Evolutionary conservation across 164 flowering plant genomes (phyloP).

Genomic region (Vitis rupestris): DNA sequence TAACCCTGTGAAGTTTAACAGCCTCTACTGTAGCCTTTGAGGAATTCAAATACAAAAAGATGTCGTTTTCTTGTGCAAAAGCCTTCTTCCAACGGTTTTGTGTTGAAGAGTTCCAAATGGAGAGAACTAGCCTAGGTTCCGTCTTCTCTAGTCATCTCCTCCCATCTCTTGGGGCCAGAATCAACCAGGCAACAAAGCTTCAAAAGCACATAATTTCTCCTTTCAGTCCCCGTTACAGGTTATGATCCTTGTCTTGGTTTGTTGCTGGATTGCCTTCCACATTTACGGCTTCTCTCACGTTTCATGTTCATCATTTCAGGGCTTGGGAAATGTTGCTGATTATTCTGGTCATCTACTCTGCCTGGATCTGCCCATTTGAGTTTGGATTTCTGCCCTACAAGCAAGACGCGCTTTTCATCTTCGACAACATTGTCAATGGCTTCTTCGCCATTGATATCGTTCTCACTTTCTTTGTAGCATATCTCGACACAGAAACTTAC

Average conservation of each 20-base stretch:
- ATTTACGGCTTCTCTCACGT: constrained; percentile 4
- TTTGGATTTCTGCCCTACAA: constrained; percentile 79
- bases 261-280: background rate
- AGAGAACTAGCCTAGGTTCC: constrained; percentile 26
- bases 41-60: constrained; percentile 21
- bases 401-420: constrained; percentile 56
- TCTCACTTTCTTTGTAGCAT: constrained; percentile 94
- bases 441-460: constrained; percentile 89
- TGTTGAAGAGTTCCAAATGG: constrained; percentile 45
- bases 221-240: constrained; percentile 78
- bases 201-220: constrained; percentile 74
- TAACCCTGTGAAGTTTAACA: constrained; percentile 23
- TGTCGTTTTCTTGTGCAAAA: constrained; percentile 51
- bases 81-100: constrained; percentile 57
- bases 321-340: constrained; percentile 91
- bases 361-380: constrained; percentile 97
- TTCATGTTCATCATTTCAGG: constrained; percentile 44
- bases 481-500: constrained; percentile 64
- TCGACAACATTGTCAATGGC: constrained; percentile 77
- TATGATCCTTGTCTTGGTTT: constrained; percentile 3
- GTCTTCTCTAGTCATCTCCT: constrained; percentile 69
- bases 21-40: constrained; percentile 14
- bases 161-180: constrained; percentile 90
- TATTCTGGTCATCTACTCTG: constrained; percentile 78
- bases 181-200: constrained; percentile 61